Conservation (phyloP, 2,329 filamentous ascomycete genomes). For the Claviceps pazoutovae region DNA sequence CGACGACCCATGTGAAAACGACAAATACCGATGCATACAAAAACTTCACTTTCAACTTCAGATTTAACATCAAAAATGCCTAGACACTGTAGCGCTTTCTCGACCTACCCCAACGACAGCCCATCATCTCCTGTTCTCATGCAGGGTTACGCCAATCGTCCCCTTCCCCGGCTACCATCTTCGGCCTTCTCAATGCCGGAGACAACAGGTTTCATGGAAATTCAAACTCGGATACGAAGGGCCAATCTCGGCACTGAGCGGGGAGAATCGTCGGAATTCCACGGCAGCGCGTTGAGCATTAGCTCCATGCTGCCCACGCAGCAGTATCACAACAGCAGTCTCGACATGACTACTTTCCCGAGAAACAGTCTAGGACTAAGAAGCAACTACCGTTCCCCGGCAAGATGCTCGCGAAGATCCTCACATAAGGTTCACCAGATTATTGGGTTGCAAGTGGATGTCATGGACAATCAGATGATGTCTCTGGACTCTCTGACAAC, state of each 20-base stretch:
- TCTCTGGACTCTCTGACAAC: not conserved
- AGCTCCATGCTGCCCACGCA: not conserved
- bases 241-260: not conserved
- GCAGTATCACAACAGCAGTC: not conserved
- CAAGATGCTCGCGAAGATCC: conserved; percentile 12
- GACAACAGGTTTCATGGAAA: not conserved
- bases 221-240: not conserved
- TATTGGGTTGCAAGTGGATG: conserved; percentile 25
- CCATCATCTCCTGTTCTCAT: conserved; percentile 6
- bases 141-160: conserved; percentile 9
- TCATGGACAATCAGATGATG: conserved; percentile 7
- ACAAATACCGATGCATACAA: not conserved
- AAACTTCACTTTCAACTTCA: not conserved
- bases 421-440: conserved; percentile 28
- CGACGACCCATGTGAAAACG: not conserved
- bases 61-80: not conserved
- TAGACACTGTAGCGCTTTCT: not conserved
- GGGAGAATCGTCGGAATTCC: not conserved
- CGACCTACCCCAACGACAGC: conserved; percentile 1
- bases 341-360: not conserved
- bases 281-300: not conserved
- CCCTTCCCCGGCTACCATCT: conserved; percentile 11
- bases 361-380: not conserved
- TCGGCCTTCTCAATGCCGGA: not conserved
- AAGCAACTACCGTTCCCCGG: not conserved